Percentiles rank a stretch among this genome's conserved stretches.
These are phyloP conservation scores for Akanthomyces muscarius DNA, from an alignment of 2,329 filamentous ascomycete genomes.

Conservation along the genomic window DNA sequence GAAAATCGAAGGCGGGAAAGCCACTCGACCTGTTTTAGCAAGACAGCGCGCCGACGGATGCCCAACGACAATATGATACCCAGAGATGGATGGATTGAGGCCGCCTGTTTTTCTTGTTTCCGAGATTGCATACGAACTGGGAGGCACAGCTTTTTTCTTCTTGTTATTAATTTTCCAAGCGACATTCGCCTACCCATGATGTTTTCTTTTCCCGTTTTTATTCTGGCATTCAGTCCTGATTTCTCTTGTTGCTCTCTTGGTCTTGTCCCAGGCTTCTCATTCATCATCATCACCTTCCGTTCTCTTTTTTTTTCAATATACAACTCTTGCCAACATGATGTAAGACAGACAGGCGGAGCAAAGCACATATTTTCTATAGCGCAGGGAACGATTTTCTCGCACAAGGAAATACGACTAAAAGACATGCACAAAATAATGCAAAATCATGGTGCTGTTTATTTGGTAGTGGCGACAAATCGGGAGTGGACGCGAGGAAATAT, in stretches of 20 bases:
- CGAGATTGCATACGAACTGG: background rate
- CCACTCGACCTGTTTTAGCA: background rate
- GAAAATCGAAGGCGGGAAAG: background rate
- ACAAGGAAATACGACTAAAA: background rate
- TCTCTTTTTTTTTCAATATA: background rate
- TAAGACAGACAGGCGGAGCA: background rate
- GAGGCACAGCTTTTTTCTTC: background rate
- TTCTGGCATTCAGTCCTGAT: background rate
- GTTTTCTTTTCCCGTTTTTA: background rate
- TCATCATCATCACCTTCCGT: background rate
- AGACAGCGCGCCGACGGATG: background rate
- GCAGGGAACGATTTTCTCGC: background rate
- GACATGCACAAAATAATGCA: background rate
- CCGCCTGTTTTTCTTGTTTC: background rate
- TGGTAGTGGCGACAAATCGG: too few species aligned
- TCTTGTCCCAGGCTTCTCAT: background rate
- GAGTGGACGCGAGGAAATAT: too few species aligned
- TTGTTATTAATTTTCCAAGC: background rate
- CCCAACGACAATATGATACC: constrained; percentile 7
- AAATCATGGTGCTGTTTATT: too few species aligned
- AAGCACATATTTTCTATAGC: background rate
- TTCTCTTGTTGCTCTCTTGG: background rate
- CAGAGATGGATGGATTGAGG: constrained; percentile 1
- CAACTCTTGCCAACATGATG: background rate
- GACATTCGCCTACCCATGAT: background rate